Evolutionary conservation across 1,284 basidiomycete species (phyloP), one percentile per base, ranked within the genome.

Genomic region (Sanghuangporus sanghuang): DNA sequence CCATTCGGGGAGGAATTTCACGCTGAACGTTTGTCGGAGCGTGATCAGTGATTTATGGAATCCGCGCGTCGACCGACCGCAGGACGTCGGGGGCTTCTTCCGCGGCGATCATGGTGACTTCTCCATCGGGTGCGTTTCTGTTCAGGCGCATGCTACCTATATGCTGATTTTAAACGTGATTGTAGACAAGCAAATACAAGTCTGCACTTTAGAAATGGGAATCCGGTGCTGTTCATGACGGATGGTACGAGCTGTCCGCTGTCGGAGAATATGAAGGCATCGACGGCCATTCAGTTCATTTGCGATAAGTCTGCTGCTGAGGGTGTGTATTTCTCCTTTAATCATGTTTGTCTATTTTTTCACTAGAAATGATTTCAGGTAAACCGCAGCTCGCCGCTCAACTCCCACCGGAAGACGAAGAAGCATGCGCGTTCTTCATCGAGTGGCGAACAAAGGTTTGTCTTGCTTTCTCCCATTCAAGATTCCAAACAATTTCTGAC

Each of bases 391-490:
- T 91, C 2, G 72, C 88, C 11, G 83, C 80, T 3, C 83, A 86
- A 63, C 79, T 88, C 21, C 88, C 86, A 2, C 79, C 81, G 18
- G 79, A 81, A n/a, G 85, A 87, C 54, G 81, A 85, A 6, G 72
- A 71, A 11, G 84, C 83, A 16, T 92, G 88, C 72, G 81, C 83
- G 21, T 92, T 85, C 71, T 81, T 86, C 62, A 73, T 90, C 54
- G 89, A 92, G 75, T 92, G 87, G 89, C 79, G 80, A 63, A 90
- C 86, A 21, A 83, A 82, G 68, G 90, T 89, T 67, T 71, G 81
- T 59, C 61, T 18, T 60, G n/a, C 14, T 38, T 48, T 18, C 21
- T n/a, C 44, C 7, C 0, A 2, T 6, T 3, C 27, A 32, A 32
- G 40, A 12, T 60, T 48, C 12, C 50, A 60, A 46, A 48, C 63